These are phyloP conservation scores for Angomonas ambiguus DNA, from an alignment of 208 protist species.

Conservation along the genomic window DNA sequence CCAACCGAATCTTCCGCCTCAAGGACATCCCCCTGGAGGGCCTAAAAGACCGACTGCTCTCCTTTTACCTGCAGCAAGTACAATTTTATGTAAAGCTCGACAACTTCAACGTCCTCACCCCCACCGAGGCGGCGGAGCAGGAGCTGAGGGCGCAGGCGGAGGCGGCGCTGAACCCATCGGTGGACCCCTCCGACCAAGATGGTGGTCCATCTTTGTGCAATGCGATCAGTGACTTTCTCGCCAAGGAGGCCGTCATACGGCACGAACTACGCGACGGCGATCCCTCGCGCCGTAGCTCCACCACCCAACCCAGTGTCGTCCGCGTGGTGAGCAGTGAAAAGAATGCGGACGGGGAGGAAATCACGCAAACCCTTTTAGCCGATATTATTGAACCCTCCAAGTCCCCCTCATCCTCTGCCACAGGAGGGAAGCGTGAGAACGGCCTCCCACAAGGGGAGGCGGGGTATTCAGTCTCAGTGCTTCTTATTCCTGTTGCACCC, in stretches of 20 bases:
- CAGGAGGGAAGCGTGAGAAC: not conserved
- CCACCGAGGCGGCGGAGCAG: slow-evolving; percentile 23
- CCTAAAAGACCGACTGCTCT: slow-evolving; percentile 22
- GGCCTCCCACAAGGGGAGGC: not conserved
- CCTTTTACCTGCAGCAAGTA: slow-evolving; percentile 38
- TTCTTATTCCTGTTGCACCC: slow-evolving; percentile 9
- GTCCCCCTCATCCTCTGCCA: too few species aligned
- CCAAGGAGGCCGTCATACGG: not conserved
- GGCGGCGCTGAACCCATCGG: slow-evolving; percentile 4
- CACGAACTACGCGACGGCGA: not conserved
- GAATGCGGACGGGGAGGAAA: too few species aligned
- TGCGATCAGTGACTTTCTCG: not conserved
- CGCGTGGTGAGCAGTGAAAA: not conserved
- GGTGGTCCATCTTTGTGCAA: not conserved
- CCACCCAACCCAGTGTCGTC: too few species aligned
- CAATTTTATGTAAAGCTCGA: slow-evolving; percentile 32
- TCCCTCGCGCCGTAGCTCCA: not conserved
- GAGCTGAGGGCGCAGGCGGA: slow-evolving; percentile 25
- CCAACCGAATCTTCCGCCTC: not conserved
- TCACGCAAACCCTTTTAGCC: too few species aligned
- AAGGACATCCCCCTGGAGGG: not conserved
- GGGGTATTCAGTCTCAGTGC: slow-evolving; percentile 9
- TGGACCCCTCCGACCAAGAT: not conserved
- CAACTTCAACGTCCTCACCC: slow-evolving; percentile 28
- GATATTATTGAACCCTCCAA: too few species aligned